Conservation (phyloP, 2,329 filamentous ascomycete species). For the Alternaria arbusti region DNA sequence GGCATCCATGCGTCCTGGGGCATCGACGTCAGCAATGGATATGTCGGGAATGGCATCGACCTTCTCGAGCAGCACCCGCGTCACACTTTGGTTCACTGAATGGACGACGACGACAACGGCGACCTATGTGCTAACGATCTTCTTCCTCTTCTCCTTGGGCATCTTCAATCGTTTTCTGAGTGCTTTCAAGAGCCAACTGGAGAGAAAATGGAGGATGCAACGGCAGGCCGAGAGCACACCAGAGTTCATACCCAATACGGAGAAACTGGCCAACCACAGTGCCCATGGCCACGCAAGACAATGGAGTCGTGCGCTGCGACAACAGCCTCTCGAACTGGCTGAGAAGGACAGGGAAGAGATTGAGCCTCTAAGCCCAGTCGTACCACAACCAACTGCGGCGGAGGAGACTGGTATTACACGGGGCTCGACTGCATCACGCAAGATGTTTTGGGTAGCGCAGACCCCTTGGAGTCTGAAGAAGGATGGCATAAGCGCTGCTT, state of each 20-base stretch:
- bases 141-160: constrained; percentile 37
- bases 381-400: neutral
- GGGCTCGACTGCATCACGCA: neutral
- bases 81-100: constrained; percentile 37
- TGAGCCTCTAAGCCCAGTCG: constrained; percentile 24
- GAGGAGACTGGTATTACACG: neutral
- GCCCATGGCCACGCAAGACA: constrained; percentile 13
- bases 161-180: constrained; percentile 41
- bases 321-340: constrained; percentile 13
- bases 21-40: constrained; percentile 12
- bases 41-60: constrained; percentile 33
- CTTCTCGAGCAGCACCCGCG: constrained; percentile 33
- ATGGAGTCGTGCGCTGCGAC: constrained; percentile 20
- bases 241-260: neutral
- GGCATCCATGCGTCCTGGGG: neutral
- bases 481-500: constrained; percentile 24
- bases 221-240: neutral
- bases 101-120: constrained; percentile 37
- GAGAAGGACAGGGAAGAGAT: constrained; percentile 20
- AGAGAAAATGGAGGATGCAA: constrained; percentile 23
- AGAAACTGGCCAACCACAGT: neutral
- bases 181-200: constrained; percentile 33
- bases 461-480: constrained; percentile 26
- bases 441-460: constrained; percentile 26
- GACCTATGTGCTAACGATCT: constrained; percentile 32